phyloP scores from a whole-genome alignment of 768 basidiomycete species.

The Nevesoporus exiguus region DNA sequence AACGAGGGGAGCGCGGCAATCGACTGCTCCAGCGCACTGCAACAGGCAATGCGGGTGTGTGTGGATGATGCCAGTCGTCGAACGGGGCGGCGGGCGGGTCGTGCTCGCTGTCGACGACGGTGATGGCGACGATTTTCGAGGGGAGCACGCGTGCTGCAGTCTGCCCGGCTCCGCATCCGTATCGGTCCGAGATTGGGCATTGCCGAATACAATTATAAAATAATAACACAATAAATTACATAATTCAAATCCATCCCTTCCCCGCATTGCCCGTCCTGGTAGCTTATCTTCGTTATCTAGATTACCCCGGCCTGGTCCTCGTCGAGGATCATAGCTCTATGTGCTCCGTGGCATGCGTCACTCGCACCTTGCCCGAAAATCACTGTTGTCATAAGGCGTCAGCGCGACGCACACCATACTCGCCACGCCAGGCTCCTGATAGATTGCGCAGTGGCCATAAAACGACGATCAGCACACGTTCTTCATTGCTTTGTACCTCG shows the following conservation, averaged over 20 bases:
- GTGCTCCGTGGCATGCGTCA: neutral
- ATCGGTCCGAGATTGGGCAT: constrained; percentile 25
- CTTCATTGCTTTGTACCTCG: constrained; percentile 5
- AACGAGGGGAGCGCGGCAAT: constrained; percentile 24
- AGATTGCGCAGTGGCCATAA: neutral
- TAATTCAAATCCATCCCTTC: constrained; percentile 9
- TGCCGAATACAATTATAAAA: constrained; percentile 5
- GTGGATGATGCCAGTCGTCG: too few species aligned
- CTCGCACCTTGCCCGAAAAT: constrained; percentile 7
- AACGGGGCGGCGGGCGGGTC: neutral
- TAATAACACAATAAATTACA: constrained; percentile 6
- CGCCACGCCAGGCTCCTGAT: neutral
- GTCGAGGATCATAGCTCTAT: neutral
- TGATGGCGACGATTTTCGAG: constrained; percentile 12
- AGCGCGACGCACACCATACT: constrained; percentile 1
- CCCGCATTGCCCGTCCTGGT: constrained; percentile 17
- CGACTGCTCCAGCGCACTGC: neutral
- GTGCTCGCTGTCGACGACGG: constrained; percentile 1
- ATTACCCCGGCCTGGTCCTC: constrained; percentile 26
- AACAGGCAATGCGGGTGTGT: neutral
- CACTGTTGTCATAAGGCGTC: constrained; percentile 1
- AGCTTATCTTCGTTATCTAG: constrained; percentile 25
- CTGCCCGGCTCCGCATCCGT: constrained; percentile 21
- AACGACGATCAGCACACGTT: constrained; percentile 5
- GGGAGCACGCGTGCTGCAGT: constrained; percentile 1